Conservation (phyloP, 805 yeast species). For the Priceomyces castillae region DNA sequence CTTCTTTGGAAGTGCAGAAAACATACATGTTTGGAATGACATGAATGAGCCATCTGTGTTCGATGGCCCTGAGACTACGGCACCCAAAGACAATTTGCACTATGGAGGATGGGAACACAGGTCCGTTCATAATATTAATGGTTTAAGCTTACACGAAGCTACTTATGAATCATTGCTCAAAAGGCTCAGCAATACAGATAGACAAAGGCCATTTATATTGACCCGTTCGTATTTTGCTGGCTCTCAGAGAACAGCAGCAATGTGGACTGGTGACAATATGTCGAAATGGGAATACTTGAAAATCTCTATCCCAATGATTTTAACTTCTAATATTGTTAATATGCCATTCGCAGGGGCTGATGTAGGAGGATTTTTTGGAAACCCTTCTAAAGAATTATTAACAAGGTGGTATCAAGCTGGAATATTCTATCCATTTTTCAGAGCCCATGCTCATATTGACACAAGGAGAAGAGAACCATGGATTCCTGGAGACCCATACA, state of each 20-base stretch:
- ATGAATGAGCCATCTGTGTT: constrained; percentile 98
- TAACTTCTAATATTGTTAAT: constrained; percentile 78
- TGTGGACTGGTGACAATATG: constrained; percentile 98
- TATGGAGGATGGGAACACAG: constrained; percentile 85
- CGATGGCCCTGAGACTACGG: constrained; percentile 89
- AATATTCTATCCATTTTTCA: constrained; percentile 91
- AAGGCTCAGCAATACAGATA: constrained; percentile 44
- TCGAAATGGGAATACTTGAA: constrained; percentile 87
- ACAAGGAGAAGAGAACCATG: constrained; percentile 92
- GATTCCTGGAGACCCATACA: constrained; percentile 73
- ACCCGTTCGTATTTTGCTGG: constrained; percentile 90
- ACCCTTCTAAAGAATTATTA: constrained; percentile 77
- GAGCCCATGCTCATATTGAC: constrained; percentile 97
- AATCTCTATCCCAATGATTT: constrained; percentile 81
- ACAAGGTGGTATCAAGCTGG: constrained; percentile 97
- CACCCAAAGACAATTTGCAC: constrained; percentile 80
- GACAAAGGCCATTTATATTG: constrained; percentile 77
- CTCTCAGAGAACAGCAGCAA: constrained; percentile 85
- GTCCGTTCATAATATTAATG: constrained; percentile 84
- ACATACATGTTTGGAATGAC: constrained; percentile 91
- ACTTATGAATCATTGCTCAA: constrained; percentile 64
- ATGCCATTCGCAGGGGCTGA: constrained; percentile 95
- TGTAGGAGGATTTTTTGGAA: constrained; percentile 94
- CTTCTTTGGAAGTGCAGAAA: constrained; percentile 49
- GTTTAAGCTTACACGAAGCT: constrained; percentile 74